Percentiles rank a stretch among this genome's conserved stretches.
phyloP scores from a whole-genome alignment of 208 protist genomes.

The Wallacemonas collosoma region DNA sequence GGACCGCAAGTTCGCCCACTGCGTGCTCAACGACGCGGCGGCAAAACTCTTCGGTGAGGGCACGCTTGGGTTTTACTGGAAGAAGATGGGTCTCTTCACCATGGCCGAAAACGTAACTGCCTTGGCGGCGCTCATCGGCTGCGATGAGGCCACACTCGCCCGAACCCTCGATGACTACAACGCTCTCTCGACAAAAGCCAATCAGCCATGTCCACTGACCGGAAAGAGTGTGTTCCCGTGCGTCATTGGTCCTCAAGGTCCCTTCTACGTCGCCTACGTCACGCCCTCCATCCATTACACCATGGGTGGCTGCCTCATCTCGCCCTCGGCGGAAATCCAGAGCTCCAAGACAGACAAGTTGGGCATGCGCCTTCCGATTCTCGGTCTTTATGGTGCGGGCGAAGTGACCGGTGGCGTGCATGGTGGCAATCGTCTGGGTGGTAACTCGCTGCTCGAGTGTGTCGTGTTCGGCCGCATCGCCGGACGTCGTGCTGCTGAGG shows the following conservation, averaged over 20 bases:
- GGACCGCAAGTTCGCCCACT: slow-evolving; percentile 70
- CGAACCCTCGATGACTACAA: slow-evolving; percentile 69
- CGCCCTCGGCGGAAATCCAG: slow-evolving; percentile 81
- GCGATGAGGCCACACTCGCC: slow-evolving; percentile 29
- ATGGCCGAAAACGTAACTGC: slow-evolving; percentile 42
- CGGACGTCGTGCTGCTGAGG: neutral
- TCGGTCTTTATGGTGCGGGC: slow-evolving; percentile 94
- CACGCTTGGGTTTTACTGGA: slow-evolving; percentile 84
- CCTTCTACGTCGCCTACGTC: slow-evolving; percentile 85
- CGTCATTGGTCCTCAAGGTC: slow-evolving; percentile 55
- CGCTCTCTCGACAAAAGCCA: slow-evolving; percentile 29
- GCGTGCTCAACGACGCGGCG: slow-evolving; percentile 80
- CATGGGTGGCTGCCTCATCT: slow-evolving; percentile 96
- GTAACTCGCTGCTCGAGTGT: slow-evolving; percentile 95
- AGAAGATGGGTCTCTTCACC: slow-evolving; percentile 70
- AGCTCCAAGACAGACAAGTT: slow-evolving; percentile 28
- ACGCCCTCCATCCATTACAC: slow-evolving; percentile 97
- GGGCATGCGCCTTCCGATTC: slow-evolving; percentile 64
- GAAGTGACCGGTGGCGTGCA: slow-evolving; percentile 97
- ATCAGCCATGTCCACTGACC: slow-evolving; percentile 45
- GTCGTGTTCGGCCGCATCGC: slow-evolving; percentile 65
- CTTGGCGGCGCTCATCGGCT: slow-evolving; percentile 75
- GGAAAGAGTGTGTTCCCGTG: slow-evolving; percentile 87
- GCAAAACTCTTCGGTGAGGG: slow-evolving; percentile 76
- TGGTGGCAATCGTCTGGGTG: slow-evolving; percentile 95